These are phyloP conservation scores for Tricholoma terreum DNA, from an alignment of 768 basidiomycete species.

Conservation along the genomic window DNA sequence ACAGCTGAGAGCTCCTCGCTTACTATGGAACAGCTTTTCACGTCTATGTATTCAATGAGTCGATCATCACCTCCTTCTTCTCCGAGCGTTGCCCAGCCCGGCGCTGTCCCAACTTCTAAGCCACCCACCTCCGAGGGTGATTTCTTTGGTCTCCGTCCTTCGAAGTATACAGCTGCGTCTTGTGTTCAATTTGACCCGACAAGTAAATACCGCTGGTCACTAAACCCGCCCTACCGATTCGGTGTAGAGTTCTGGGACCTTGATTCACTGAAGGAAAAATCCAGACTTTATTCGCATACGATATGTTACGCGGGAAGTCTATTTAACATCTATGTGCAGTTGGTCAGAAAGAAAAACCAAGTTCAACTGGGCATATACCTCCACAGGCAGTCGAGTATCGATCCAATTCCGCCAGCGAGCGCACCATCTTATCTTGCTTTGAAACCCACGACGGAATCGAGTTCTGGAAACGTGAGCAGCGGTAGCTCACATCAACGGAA, in stretches of 20 bases:
- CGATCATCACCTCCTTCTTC: conserved; percentile 24
- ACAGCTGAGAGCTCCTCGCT: conserved; percentile 26
- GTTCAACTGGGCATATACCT: conserved; percentile 85
- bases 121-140: conserved; percentile 43
- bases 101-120: conserved; percentile 24
- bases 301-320: conserved; percentile 88
- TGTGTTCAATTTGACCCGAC: conserved; percentile 41
- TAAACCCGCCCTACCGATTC: conserved; percentile 80
- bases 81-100: conserved; percentile 17
- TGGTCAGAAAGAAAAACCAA: conserved; percentile 75
- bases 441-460: conserved; percentile 1
- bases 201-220: conserved; percentile 57
- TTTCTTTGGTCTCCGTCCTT: conserved; percentile 62
- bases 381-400: conserved; percentile 79
- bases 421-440: conserved; percentile 34
- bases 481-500: conserved; percentile 22
- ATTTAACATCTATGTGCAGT: conserved; percentile 88
- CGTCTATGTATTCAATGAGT: conserved; percentile 26
- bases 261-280: conserved; percentile 79
- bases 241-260: conserved; percentile 91
- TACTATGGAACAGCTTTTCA: conserved; percentile 74
- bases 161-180: conserved; percentile 37
- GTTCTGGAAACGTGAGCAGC: conserved; percentile 8
- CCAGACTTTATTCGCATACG: conserved; percentile 77
- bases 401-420: conserved; percentile 74